phyloP scores from a whole-genome alignment of 352 stramenopile genomes.

The Pythium phragmiticola region DNA sequence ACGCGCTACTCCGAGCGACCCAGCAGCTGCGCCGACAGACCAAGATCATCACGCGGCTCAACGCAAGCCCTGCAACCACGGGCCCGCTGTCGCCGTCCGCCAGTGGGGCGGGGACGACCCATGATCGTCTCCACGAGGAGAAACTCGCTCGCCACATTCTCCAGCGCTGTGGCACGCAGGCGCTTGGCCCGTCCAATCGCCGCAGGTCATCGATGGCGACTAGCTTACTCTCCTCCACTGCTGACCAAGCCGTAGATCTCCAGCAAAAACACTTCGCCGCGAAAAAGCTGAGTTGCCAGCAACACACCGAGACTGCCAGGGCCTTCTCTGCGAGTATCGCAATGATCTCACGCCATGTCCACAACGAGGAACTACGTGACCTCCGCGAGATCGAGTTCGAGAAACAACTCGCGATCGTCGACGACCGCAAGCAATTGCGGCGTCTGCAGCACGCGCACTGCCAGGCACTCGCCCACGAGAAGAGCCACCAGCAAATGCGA shows the following conservation, averaged over 20 bases:
- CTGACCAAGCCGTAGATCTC: background rate
- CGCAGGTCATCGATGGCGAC: conserved; percentile 32
- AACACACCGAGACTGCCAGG: conserved; percentile 50
- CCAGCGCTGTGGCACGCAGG: conserved; percentile 25
- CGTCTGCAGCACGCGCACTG: conserved; percentile 57
- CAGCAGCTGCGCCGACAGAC: conserved; percentile 33
- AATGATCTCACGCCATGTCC: conserved; percentile 75
- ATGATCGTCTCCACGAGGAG: conserved; percentile 37
- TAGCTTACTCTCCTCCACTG: conserved; percentile 25
- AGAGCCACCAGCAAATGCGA: conserved; percentile 33
- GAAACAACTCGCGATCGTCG: conserved; percentile 39
- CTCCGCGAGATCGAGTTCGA: conserved; percentile 41
- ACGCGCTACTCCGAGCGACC: conserved; percentile 35
- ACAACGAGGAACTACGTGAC: conserved; percentile 63
- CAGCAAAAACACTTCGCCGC: conserved; percentile 27
- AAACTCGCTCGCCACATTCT: conserved; percentile 40
- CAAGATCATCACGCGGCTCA: conserved; percentile 30
- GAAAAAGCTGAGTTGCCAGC: conserved; percentile 33
- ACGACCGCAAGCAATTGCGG: conserved; percentile 48
- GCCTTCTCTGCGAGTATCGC: conserved; percentile 65
- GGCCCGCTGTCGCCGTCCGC: background rate
- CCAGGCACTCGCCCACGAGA: conserved; percentile 47
- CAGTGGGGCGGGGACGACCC: background rate
- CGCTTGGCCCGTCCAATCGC: conserved; percentile 41
- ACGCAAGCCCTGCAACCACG: background rate